Percentiles rank a stretch among this genome's conserved stretches.
phyloP scores from a whole-genome alignment of 345 rosid genomes.

The Heritiera fomes region DNA sequence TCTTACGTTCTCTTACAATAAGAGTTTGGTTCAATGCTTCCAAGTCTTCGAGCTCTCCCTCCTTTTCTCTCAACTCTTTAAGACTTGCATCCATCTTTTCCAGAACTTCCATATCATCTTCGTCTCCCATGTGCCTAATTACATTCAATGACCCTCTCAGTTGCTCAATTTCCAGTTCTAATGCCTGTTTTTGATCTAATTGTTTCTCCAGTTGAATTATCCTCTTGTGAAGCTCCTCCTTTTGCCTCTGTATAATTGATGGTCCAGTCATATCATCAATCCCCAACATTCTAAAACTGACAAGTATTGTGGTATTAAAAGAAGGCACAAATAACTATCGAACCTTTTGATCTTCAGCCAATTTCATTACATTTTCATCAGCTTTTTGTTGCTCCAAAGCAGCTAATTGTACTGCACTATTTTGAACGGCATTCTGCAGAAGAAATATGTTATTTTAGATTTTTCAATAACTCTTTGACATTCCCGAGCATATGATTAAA shows the following conservation, averaged over 20 bases:
- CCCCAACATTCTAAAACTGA: constrained; percentile 14
- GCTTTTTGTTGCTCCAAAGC: constrained; percentile 77
- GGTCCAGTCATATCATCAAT: constrained; percentile 14
- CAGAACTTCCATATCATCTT: constrained; percentile 65
- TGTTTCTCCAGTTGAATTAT: constrained; percentile 67
- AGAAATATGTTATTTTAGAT: background rate
- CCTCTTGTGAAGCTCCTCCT: constrained; percentile 64
- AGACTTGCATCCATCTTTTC: constrained; percentile 58
- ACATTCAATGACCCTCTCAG: constrained; percentile 65
- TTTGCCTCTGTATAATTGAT: constrained; percentile 59
- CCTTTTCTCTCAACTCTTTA: constrained; percentile 77
- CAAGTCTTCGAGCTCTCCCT: constrained; percentile 68
- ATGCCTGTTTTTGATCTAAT: constrained; percentile 80
- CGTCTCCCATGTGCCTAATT: constrained; percentile 71
- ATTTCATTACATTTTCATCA: constrained; percentile 66
- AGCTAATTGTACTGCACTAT: constrained; percentile 67
- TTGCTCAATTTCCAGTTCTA: constrained; percentile 79
- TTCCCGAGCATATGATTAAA: background rate
- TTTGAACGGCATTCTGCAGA: constrained; percentile 58
- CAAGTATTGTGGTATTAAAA: background rate
- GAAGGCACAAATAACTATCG: constrained; percentile 26
- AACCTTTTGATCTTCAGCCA: constrained; percentile 96
- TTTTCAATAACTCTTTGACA: background rate
- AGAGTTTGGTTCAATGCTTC: constrained; percentile 80
- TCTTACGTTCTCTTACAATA: constrained; percentile 73